A percentile compares a stretch with the other conserved stretches of the same genome.
These are phyloP conservation scores for Cercospora sp. DNA, from an alignment of 2,329 filamentous ascomycete genomes.

Conservation along the genomic window DNA sequence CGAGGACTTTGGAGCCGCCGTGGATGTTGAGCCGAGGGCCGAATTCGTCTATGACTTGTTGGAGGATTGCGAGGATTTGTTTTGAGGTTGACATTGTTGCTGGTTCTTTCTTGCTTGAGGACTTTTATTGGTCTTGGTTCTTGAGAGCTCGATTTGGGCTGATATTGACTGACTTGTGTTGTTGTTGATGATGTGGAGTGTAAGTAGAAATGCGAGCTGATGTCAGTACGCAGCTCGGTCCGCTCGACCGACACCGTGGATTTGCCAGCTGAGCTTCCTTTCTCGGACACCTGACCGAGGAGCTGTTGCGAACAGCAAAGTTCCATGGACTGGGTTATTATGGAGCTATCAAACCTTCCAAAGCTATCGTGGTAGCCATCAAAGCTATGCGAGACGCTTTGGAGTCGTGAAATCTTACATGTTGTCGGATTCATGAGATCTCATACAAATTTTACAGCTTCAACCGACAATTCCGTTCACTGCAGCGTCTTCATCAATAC, in stretches of 20 bases:
- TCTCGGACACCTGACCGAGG: not conserved
- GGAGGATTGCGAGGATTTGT: constrained; percentile 22
- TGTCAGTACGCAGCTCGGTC: constrained; percentile 7
- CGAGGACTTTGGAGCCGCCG: constrained; percentile 28
- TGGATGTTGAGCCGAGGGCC: constrained; percentile 26
- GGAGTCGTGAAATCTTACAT: too few relatives aligned
- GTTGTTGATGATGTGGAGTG: not conserved
- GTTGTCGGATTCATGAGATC: too few relatives aligned
- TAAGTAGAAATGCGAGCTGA: constrained; percentile 1
- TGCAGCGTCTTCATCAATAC: not conserved
- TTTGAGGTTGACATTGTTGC: constrained; percentile 11
- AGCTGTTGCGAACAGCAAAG: not conserved
- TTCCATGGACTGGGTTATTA: not conserved
- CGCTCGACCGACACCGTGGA: constrained; percentile 12
- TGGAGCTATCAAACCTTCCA: not conserved
- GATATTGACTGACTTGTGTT: not conserved
- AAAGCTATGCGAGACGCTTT: too few relatives aligned
- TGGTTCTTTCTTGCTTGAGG: not conserved
- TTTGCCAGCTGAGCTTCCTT: constrained; percentile 6
- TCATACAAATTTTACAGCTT: too few relatives aligned
- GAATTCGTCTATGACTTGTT: constrained; percentile 25
- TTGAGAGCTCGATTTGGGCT: not conserved
- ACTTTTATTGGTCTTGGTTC: not conserved
- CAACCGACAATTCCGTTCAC: not conserved
- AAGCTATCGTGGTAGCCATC: not conserved